These are phyloP conservation scores for Alternaria conjuncta DNA, from an alignment of 2,329 filamentous ascomycete genomes.

Conservation along the genomic window DNA sequence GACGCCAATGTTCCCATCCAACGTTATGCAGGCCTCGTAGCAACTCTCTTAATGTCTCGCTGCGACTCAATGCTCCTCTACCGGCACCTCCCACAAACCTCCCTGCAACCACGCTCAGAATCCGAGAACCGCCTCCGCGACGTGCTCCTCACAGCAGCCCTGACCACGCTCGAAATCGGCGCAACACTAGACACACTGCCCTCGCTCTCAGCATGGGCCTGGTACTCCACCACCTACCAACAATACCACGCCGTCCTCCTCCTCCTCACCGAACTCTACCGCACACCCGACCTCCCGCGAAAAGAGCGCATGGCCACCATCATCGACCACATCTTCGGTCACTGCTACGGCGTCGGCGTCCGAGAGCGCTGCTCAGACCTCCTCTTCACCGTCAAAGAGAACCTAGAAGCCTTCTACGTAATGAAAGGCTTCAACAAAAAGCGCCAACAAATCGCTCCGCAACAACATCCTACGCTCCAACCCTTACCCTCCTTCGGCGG, in stretches of 20 bases:
- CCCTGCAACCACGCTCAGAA: slow-evolving; percentile 41
- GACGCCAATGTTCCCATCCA: slow-evolving; percentile 44
- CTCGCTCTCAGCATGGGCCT: slow-evolving; percentile 42
- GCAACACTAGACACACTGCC: slow-evolving; percentile 49
- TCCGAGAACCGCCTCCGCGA: slow-evolving; percentile 47
- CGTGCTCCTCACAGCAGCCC: slow-evolving; percentile 44
- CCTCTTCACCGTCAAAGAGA: slow-evolving; percentile 48
- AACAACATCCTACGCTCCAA: slow-evolving; percentile 39
- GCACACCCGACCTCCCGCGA: slow-evolving; percentile 42
- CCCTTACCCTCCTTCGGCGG: slow-evolving; percentile 26
- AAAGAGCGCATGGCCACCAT: slow-evolving; percentile 49
- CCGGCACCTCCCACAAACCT: slow-evolving; percentile 47
- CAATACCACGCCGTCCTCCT: slow-evolving; percentile 48
- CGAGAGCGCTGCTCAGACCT: slow-evolving; percentile 45
- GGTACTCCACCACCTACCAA: slow-evolving; percentile 49
- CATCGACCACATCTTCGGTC: slow-evolving; percentile 49
- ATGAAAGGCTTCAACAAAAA: slow-evolving; percentile 48
- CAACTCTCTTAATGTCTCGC: slow-evolving; percentile 46
- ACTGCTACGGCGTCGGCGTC: slow-evolving; percentile 47
- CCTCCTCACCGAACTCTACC: slow-evolving; percentile 47
- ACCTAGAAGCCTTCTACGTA: slow-evolving; percentile 48
- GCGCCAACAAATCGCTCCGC: slow-evolving; percentile 24
- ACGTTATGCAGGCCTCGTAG: slow-evolving; percentile 47
- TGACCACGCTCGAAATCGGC: slow-evolving; percentile 48
- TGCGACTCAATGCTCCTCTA: slow-evolving; percentile 50